phyloP scores from a whole-genome alignment of 345 rosid species.

The Euphorbia peplus region DNA sequence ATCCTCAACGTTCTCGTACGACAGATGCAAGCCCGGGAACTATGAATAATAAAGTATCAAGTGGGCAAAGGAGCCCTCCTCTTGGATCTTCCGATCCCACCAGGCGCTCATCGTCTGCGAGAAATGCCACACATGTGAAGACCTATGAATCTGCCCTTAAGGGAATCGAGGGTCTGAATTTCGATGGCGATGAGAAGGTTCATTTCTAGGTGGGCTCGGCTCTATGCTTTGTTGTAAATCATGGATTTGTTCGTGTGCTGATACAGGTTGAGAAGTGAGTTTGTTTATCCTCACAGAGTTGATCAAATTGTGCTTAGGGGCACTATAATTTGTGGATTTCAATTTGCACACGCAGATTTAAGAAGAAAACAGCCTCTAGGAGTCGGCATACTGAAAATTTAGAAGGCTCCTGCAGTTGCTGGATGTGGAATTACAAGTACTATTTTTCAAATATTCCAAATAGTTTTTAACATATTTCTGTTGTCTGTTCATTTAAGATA shows the following conservation, averaged over 20 bases:
- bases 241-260: slow-evolving; percentile 27
- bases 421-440: slow-evolving; percentile 9
- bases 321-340: background rate
- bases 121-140: slow-evolving; percentile 43
- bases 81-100: slow-evolving; percentile 56
- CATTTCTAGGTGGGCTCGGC: slow-evolving; percentile 35
- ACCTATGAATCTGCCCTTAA: slow-evolving; percentile 57
- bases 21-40: slow-evolving; percentile 53
- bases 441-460: background rate
- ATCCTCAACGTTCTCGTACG: slow-evolving; percentile 46
- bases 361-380: slow-evolving; percentile 2
- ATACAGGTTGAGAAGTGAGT: slow-evolving; percentile 11
- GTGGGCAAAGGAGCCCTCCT: slow-evolving; percentile 52
- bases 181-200: slow-evolving; percentile 51
- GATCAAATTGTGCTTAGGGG: slow-evolving; percentile 19
- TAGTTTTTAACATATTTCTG: background rate
- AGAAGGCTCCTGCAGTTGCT: slow-evolving; percentile 4
- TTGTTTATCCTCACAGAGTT: slow-evolving; percentile 14
- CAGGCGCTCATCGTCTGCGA: slow-evolving; percentile 53
- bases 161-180: slow-evolving; percentile 63
- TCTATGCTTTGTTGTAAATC: slow-evolving; percentile 34
- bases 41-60: slow-evolving; percentile 43
- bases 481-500: background rate
- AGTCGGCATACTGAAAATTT: slow-evolving; percentile 8
- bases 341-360: background rate